A percentile compares a stretch with the other conserved stretches of the same genome.
phyloP scores from a whole-genome alignment of 495 filamentous ascomycete species.

The Penicillium salamii region DNA sequence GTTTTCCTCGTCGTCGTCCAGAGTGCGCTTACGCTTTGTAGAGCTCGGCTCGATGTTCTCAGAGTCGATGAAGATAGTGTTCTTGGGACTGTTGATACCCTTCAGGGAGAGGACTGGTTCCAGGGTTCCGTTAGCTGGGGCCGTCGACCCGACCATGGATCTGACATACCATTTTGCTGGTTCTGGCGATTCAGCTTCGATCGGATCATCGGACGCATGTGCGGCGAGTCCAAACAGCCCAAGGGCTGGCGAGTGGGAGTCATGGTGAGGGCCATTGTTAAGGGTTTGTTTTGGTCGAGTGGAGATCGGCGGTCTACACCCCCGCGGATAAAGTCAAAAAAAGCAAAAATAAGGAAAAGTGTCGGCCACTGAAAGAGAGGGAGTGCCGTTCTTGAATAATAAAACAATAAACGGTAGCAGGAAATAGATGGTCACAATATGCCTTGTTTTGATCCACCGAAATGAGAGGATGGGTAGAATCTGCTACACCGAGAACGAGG shows the following conservation, averaged over 20 bases:
- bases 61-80: constrained; percentile 47
- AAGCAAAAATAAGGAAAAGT: background rate
- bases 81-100: constrained; percentile 15
- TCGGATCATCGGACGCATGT: constrained; percentile 43
- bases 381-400: background rate
- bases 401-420: too few species aligned
- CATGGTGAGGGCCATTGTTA: constrained; percentile 43
- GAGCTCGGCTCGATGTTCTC: constrained; percentile 83
- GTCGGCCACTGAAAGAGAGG: background rate
- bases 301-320: constrained; percentile 19
- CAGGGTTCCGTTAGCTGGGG: constrained; percentile 6
- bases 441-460: background rate
- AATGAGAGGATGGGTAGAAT: constrained; percentile 3
- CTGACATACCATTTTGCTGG: constrained; percentile 52
- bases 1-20: constrained; percentile 53
- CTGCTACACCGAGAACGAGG: background rate
- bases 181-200: constrained; percentile 51
- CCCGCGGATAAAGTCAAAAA: background rate
- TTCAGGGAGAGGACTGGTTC: constrained; percentile 21
- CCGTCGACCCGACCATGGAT: background rate
- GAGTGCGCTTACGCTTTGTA: constrained; percentile 59
- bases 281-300: constrained; percentile 33
- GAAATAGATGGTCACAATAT: background rate
- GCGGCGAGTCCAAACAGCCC: constrained; percentile 39
- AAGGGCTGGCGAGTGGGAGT: constrained; percentile 44